A percentile compares a stretch with the other conserved stretches of the same genome.
Evolutionary conservation across 2,329 filamentous ascomycete species (phyloP).

Genomic region (Didymella pomorum): DNA sequence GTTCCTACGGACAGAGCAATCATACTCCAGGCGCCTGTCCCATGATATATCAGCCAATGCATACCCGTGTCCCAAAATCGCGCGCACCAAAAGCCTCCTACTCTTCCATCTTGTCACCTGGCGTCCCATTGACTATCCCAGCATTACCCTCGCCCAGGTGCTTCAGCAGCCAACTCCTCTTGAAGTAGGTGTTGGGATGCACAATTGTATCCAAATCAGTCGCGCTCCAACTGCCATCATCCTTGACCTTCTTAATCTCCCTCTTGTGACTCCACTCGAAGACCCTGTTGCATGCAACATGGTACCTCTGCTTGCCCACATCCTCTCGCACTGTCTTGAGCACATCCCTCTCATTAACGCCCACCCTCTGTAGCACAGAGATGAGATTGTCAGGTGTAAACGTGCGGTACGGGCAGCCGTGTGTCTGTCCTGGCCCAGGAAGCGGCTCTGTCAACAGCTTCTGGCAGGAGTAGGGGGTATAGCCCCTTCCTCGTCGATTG

Average conservation of each 20-base stretch:
- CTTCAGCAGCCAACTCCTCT: slow-evolving; percentile 88
- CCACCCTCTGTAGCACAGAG: slow-evolving; percentile 76
- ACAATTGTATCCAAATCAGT: slow-evolving; percentile 92
- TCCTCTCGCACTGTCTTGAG: slow-evolving; percentile 86
- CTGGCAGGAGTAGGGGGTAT: slow-evolving; percentile 91
- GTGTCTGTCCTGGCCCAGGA: slow-evolving; percentile 84
- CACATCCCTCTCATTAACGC: slow-evolving; percentile 79
- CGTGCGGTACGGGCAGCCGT: slow-evolving; percentile 96
- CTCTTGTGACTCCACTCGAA: slow-evolving; percentile 85
- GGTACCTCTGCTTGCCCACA: slow-evolving; percentile 85
- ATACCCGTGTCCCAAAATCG: not conserved
- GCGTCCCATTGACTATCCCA: slow-evolving; percentile 35
- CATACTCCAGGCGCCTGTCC: not conserved
- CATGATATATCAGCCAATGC: not conserved
- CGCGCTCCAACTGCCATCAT: slow-evolving; percentile 58
- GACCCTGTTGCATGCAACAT: slow-evolving; percentile 95
- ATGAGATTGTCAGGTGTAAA: slow-evolving; percentile 89
- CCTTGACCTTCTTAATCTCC: slow-evolving; percentile 61
- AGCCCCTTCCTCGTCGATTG: slow-evolving; percentile 85
- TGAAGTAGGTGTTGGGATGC: slow-evolving; percentile 98
- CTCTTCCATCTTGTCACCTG: slow-evolving; percentile 47
- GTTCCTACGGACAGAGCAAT: not conserved
- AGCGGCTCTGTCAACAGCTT: slow-evolving; percentile 91
- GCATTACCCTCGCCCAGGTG: slow-evolving; percentile 66
- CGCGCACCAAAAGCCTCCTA: slow-evolving; percentile 20